Conservation (phyloP, 345 rosid species). For the Euphorbia pulcherrima region DNA sequence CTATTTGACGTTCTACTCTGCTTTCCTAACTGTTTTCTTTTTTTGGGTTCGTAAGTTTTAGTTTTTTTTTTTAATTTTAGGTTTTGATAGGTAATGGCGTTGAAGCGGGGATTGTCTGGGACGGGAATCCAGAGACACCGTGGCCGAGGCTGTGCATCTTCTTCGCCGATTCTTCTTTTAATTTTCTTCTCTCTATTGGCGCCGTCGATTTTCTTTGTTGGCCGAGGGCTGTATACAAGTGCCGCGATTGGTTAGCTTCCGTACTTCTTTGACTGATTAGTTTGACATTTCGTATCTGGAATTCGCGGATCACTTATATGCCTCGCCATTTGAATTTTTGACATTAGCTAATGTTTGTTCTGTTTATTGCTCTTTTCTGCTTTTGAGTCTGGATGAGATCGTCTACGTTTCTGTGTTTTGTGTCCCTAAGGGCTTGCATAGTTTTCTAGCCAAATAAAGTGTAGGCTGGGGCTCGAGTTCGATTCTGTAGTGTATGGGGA, state of each 20-base stretch:
- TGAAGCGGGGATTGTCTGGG: slow-evolving; percentile 54
- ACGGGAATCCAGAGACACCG: slow-evolving; percentile 37
- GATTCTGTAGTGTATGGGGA: too few species aligned
- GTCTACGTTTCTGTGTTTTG: neutral
- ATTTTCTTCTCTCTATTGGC: slow-evolving; percentile 55
- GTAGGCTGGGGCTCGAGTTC: too few species aligned
- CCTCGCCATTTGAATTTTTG: neutral
- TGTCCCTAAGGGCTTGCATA: neutral
- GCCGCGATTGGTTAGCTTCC: slow-evolving; percentile 44
- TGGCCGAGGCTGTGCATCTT: slow-evolving; percentile 49
- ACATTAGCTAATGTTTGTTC: neutral
- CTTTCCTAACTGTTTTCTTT: neutral
- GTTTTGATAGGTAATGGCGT: slow-evolving; percentile 55
- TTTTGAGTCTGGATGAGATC: neutral
- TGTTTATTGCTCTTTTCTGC: neutral
- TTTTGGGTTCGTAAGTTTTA: slow-evolving; percentile 3
- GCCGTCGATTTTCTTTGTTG: slow-evolving; percentile 65
- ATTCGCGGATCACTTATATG: neutral
- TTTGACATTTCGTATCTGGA: neutral
- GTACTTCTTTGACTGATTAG: neutral
- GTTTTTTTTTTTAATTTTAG: slow-evolving; percentile 19
- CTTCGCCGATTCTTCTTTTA: slow-evolving; percentile 42
- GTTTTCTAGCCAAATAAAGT: too few species aligned
- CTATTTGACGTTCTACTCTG: neutral
- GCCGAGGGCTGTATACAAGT: slow-evolving; percentile 53